These are phyloP conservation scores for Starmera stellimalicola DNA, from an alignment of 1,139 yeast species.

Conservation along the genomic window DNA sequence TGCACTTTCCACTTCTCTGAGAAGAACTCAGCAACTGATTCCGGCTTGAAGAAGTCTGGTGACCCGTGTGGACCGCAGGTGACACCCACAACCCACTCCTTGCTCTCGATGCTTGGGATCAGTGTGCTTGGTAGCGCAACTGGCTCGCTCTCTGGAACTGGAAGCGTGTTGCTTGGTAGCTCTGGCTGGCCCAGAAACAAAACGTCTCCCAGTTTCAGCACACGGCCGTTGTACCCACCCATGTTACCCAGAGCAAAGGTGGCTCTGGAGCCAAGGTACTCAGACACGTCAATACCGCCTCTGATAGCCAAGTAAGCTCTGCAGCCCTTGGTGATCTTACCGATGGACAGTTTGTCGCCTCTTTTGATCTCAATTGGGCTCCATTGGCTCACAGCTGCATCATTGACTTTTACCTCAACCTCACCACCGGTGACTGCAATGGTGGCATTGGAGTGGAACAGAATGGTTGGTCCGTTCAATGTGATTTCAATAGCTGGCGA, in stretches of 20 bases:
- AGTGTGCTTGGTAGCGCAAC: slow-evolving; percentile 43
- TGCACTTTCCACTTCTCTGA: slow-evolving; percentile 83
- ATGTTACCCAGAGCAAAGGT: slow-evolving; percentile 91
- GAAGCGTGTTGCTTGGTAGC: slow-evolving; percentile 56
- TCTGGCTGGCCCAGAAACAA: slow-evolving; percentile 76
- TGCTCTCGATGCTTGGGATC: slow-evolving; percentile 41
- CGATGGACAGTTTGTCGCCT: slow-evolving; percentile 74
- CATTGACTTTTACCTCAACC: slow-evolving; percentile 55
- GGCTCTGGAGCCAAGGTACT: slow-evolving; percentile 90
- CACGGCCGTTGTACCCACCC: slow-evolving; percentile 94
- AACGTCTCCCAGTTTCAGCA: slow-evolving; percentile 85
- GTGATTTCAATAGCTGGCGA: slow-evolving; percentile 92
- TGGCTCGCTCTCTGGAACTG: slow-evolving; percentile 63
- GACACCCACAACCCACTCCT: slow-evolving; percentile 81
- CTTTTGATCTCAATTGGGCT: slow-evolving; percentile 57
- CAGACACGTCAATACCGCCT: slow-evolving; percentile 91
- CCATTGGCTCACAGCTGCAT: slow-evolving; percentile 48
- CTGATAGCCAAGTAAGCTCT: slow-evolving; percentile 83
- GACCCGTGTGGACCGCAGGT: slow-evolving; percentile 97
- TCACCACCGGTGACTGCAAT: slow-evolving; percentile 84
- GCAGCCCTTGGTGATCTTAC: slow-evolving; percentile 75
- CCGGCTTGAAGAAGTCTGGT: slow-evolving; percentile 85
- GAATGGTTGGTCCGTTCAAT: slow-evolving; percentile 72
- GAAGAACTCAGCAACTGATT: slow-evolving; percentile 68
- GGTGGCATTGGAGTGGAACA: slow-evolving; percentile 72